phyloP scores from a whole-genome alignment of 176 grass and related monocot genomes.

The Carex myosuroides region DNA sequence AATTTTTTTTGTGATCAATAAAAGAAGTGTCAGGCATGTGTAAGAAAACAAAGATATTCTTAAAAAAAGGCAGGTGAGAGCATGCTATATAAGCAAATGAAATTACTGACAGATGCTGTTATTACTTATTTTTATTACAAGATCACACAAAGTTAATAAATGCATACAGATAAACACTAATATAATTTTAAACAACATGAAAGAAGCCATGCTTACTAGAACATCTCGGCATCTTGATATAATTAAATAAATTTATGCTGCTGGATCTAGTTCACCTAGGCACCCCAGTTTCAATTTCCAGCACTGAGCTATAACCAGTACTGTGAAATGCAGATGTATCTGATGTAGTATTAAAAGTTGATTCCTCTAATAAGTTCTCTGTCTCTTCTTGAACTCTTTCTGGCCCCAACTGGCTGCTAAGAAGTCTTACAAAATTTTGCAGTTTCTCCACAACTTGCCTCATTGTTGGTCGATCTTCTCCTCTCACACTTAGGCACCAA shows the following conservation, averaged over 20 bases:
- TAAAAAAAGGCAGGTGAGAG: too few species aligned
- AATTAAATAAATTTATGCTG: background rate
- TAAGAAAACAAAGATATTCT: too few species aligned
- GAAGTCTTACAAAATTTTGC: background rate
- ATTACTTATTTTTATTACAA: too few species aligned
- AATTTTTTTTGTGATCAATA: too few species aligned
- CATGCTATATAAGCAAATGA: too few species aligned
- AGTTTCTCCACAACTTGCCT: constrained; percentile 5
- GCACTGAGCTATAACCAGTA: constrained; percentile 5
- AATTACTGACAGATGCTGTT: too few species aligned
- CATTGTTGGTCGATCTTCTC: constrained; percentile 21
- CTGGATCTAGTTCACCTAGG: background rate
- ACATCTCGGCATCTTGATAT: background rate
- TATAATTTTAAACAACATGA: too few species aligned
- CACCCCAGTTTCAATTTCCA: background rate
- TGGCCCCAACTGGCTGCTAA: background rate
- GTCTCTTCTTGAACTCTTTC: background rate
- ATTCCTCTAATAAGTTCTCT: background rate
- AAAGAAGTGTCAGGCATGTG: too few species aligned
- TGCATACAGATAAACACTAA: too few species aligned
- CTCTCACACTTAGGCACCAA: constrained; percentile 23
- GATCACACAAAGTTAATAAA: too few species aligned
- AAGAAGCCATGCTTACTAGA: background rate
- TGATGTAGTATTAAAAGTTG: background rate
- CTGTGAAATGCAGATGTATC: background rate